Evolutionary conservation across 129 eudicot genomes (phyloP).

Genomic region (Tanacetum coccineum): DNA sequence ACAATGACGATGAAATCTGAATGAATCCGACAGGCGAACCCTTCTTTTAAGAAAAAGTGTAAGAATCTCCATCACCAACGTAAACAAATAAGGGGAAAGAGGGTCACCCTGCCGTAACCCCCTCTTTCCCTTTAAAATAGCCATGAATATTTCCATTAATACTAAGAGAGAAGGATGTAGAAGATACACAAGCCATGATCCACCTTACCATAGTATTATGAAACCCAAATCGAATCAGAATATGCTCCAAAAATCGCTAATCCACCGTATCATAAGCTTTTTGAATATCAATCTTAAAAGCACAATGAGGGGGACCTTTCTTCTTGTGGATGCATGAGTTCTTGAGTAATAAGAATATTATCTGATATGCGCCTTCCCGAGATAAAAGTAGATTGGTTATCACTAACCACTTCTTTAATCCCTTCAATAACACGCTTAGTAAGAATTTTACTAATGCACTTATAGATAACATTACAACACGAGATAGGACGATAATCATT

Average conservation of each 20-base stretch:
- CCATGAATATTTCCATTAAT: background rate
- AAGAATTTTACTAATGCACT: background rate
- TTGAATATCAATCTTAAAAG: constrained; percentile 5
- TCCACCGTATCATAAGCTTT: background rate
- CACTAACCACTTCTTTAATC: background rate
- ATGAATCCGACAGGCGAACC: background rate
- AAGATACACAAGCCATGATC: background rate
- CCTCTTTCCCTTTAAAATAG: background rate
- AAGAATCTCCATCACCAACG: background rate
- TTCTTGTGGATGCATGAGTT: background rate
- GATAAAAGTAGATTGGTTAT: background rate
- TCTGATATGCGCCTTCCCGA: background rate
- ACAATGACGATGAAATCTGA: background rate
- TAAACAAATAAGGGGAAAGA: background rate
- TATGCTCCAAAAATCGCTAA: background rate
- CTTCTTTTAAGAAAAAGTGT: background rate
- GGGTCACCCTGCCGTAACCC: constrained; percentile 3
- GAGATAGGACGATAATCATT: background rate
- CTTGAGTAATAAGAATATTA: background rate
- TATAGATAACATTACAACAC: constrained; percentile 1
- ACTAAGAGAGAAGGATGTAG: background rate
- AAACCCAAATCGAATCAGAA: background rate
- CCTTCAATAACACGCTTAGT: background rate
- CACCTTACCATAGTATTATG: background rate
- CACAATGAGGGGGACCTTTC: background rate